Evolutionary conservation across 2,329 filamentous ascomycete genomes (phyloP), one percentile per base, ranked within the genome.

Genomic region (Colletotrichum ledebouriae): DNA sequence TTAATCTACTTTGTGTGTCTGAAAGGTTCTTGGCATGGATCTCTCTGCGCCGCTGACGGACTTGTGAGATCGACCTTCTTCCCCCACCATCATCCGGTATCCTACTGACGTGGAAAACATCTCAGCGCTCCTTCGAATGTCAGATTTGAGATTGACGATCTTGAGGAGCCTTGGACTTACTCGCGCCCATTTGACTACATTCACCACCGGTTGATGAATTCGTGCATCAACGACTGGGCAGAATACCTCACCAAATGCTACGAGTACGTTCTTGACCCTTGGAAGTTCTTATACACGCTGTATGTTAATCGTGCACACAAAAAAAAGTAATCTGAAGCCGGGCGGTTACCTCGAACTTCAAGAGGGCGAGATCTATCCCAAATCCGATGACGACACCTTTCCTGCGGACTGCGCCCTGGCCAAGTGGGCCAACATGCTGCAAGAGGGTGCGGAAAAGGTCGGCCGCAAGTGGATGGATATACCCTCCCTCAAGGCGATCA

Each of bases 101-200:
- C 25, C 25, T 25, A 9, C 29, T 29, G 29, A 29, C 29, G 7
- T 7, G 29, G 1, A 2, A 6, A 6, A 29, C 6, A 7, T 29
- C 29, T 13, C 25, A 29, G 83, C 63, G 80, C 86, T 3, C 86
- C 86, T 7, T 81, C 84, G 20, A 89, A 89, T 71, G 80, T 86
- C 52, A 79, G 78, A 20, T 89, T 88, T 74, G 76, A 87, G 58
- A 79, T 88, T 42, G 85, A 88, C 71, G 86, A 89, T 71, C 77
- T 82, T 25, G 84, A 87, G 69, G 81, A 85, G 65, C 78, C 82
- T 0, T 89, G 87, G 87, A 75, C 81, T 4, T 76, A 71, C 20
- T 82, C 82, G 67, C 72, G 79, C 2, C 77, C 83, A 56, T 88
- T 88, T 74, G 86, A 88, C 75, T 86, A 83, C 72, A 83, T 89